phyloP scores from a whole-genome alignment of 2,329 filamentous ascomycete species.

The Beauveria bassiana region DNA sequence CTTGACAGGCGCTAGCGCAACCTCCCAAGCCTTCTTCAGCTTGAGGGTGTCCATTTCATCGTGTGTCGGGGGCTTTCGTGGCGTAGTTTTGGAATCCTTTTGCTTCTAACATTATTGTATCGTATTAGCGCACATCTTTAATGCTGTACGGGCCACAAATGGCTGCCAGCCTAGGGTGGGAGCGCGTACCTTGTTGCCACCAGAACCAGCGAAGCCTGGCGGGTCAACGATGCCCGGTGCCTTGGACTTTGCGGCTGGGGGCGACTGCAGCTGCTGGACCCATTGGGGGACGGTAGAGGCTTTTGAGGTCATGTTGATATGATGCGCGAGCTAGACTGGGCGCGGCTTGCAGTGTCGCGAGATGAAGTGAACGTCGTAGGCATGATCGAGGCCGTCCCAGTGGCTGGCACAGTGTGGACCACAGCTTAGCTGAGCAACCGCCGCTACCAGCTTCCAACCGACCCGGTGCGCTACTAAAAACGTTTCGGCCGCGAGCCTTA shows the following conservation, averaged over 20 bases:
- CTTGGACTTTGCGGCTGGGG: slow-evolving; percentile 60
- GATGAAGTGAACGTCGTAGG: neutral
- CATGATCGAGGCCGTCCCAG: neutral
- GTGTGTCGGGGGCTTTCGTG: slow-evolving; percentile 60
- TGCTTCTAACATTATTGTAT: slow-evolving; percentile 33
- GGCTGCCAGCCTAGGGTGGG: neutral
- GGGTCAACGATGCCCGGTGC: slow-evolving; percentile 69
- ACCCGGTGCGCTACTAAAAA: neutral
- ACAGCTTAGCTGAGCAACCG: slow-evolving; percentile 9
- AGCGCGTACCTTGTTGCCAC: slow-evolving; percentile 48
- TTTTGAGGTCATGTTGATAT: slow-evolving; percentile 23
- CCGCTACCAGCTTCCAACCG: too few species aligned
- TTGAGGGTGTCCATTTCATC: slow-evolving; percentile 94
- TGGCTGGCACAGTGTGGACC: neutral
- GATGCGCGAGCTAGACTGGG: neutral
- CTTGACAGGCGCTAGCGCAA: slow-evolving; percentile 89
- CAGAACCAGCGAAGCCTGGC: slow-evolving; percentile 62
- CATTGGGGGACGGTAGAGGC: slow-evolving; percentile 56
- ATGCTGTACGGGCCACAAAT: neutral
- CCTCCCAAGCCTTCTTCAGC: slow-evolving; percentile 97
- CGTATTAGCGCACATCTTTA: slow-evolving; percentile 6
- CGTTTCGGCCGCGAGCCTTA: neutral
- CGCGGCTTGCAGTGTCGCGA: neutral
- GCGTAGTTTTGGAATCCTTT: slow-evolving; percentile 41
- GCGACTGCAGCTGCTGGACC: slow-evolving; percentile 71